Percentiles rank a stretch among this genome's conserved stretches.
Evolutionary conservation across 768 basidiomycete species (phyloP).

Genomic region (Lactarius pseudohatsudake): DNA sequence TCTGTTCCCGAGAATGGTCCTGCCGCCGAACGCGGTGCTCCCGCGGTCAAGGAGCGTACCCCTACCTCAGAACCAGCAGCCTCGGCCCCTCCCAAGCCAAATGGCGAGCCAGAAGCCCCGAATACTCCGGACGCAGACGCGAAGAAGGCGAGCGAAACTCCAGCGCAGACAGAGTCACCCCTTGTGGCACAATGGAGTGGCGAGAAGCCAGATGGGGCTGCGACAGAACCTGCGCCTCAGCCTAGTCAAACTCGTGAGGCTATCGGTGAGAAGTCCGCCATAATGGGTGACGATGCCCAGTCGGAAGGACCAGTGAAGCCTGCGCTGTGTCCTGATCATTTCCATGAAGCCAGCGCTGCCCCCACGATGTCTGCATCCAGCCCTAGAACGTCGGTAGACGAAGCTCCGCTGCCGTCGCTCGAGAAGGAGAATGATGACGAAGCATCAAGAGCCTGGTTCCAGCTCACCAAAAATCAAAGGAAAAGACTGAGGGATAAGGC

Average conservation of each 20-base stretch:
- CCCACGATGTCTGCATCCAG: not conserved
- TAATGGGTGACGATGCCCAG: not conserved
- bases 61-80: not conserved
- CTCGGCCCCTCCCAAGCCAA: not conserved
- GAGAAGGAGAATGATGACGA: not conserved
- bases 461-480: not conserved
- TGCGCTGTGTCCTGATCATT: not conserved
- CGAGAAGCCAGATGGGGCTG: not conserved
- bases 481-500: not conserved
- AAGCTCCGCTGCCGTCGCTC: not conserved
- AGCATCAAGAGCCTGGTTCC: not conserved
- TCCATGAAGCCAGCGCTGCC: conserved; percentile 7
- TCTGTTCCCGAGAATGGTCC: not conserved
- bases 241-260: not conserved
- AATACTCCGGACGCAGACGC: not conserved
- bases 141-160: not conserved
- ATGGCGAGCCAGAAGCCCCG: not conserved
- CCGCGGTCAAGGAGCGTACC: not conserved
- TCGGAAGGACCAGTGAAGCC: not conserved
- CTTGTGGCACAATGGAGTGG: not conserved
- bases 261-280: not conserved
- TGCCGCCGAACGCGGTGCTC: not conserved
- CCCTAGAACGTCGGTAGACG: conserved; percentile 1
- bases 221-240: not conserved
- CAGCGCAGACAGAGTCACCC: not conserved